phyloP scores from a whole-genome alignment of 2,329 filamentous ascomycete genomes.

The Beauveria bassiana region DNA sequence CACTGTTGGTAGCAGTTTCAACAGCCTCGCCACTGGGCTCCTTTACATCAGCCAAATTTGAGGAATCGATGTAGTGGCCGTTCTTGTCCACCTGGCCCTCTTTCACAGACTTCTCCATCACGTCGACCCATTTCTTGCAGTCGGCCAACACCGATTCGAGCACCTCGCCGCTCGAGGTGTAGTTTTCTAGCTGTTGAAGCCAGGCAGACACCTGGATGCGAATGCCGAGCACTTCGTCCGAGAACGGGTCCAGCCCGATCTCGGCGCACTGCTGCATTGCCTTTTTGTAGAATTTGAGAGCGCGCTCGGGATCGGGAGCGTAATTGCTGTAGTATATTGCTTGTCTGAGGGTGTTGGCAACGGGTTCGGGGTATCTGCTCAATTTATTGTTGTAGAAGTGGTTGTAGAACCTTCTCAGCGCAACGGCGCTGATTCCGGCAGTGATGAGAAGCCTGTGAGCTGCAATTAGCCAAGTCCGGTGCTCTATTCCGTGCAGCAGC shows the following conservation, averaged over 20 bases:
- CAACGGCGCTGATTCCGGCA: slow-evolving; percentile 22
- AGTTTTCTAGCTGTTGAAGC: slow-evolving; percentile 68
- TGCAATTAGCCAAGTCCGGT: background rate
- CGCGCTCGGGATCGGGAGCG: slow-evolving; percentile 63
- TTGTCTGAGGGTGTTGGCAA: slow-evolving; percentile 70
- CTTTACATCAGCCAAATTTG: background rate
- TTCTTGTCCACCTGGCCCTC: slow-evolving; percentile 38
- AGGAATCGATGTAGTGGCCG: slow-evolving; percentile 25
- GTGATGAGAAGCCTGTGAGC: slow-evolving; percentile 22
- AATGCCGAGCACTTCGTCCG: slow-evolving; percentile 83
- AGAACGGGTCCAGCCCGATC: slow-evolving; percentile 76
- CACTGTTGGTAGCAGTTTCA: background rate
- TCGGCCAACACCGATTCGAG: slow-evolving; percentile 70
- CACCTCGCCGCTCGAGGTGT: slow-evolving; percentile 64
- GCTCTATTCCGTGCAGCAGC: too few relatives aligned
- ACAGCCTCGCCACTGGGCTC: background rate
- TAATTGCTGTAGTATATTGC: slow-evolving; percentile 84
- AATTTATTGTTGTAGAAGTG: slow-evolving; percentile 50
- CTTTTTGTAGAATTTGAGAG: slow-evolving; percentile 75
- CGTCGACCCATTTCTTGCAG: slow-evolving; percentile 52
- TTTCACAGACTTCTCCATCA: slow-evolving; percentile 42
- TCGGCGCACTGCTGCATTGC: slow-evolving; percentile 68
- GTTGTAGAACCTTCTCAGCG: slow-evolving; percentile 39
- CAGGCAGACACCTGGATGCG: slow-evolving; percentile 74
- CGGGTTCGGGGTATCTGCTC: slow-evolving; percentile 56